Base-by-base conservation (phyloP, 2,329 filamentous ascomycete species). In the Phaeosphaeriaceae sp. region DNA sequence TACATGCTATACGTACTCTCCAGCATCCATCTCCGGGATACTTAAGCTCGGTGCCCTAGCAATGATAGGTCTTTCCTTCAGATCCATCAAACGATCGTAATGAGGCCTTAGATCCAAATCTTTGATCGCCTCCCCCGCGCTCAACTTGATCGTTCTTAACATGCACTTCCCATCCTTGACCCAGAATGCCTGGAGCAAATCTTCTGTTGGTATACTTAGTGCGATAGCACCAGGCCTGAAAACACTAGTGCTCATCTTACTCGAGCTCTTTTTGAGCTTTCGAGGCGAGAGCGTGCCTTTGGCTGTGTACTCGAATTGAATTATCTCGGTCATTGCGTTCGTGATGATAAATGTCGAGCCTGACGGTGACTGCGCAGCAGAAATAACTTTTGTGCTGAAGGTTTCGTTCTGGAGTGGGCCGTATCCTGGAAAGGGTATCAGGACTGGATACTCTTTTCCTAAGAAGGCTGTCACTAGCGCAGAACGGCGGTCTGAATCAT, bases 241-340 rank as follows among this genome's bases (percentile, higher is more conserved):
- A 7, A 64, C 66, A 3, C 61, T 61, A 12, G 52, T 61, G 45
- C 56, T 60, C 12, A 73, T 70, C 46, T 68, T 71, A n/a, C 54
- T 50, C 1, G 64, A 52, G 6, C 63, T 58, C 41, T 69, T 71
- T 40, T 70, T 74, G 30, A 72, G 49, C 42, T 63, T 66, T 8
- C 60, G 59, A 1, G 64, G 60, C 9, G 57, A 63, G 5, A 73
- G 53, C 3, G 52, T 53, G 4, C 63, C 64, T 45, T 62, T 66
- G 33, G 63, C 36, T 17, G 60, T 70, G 43, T 66, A 66, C 35
- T 72, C 64, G 40, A 70, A 72, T 38, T 73, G 53, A 26, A 71
- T 64, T n/a, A 73, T 64, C 34, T 74, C 68, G 5, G 63, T 68
- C 63, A 68, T 68, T n/a, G 67, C 63, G 43, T 72, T 74, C 32